Base-by-base conservation (phyloP, 1,284 basidiomycete species). In the Tilletia setariae region DNA sequence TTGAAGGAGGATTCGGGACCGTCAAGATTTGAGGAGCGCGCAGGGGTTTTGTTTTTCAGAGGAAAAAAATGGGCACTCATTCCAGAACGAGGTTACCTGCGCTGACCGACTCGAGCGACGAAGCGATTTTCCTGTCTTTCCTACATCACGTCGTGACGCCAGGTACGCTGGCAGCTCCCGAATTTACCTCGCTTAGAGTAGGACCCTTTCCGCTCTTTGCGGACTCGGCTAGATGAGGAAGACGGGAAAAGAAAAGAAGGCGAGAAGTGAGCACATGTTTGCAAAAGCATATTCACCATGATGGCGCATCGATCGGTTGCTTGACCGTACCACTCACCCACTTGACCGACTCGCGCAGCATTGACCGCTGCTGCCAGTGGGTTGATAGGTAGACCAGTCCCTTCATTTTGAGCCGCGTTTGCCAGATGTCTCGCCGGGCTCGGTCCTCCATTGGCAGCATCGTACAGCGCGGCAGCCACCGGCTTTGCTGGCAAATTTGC, bases 361-460 rank as follows among this genome's bases (percentile, higher is more conserved):
- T 61, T 61, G 15, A 61, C 56, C 15, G 56, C 56, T 15, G 56
- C 56, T 16, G 56, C 56, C 7, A 61, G 56, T 15, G 56, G 56
- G 32, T 61, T 61, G 32, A 61, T 61, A 19, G 56, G 56, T 21
- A 61, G 32, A 19, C 56, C 56, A 28, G 56, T 61, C 7, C 62
- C 62, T 42, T 63, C 42, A 43, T 40, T 28, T 21, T 46, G 62
- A 25, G 62, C 62, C 62, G 70, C 70, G 44, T 72, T 72, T n/a
- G 70, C 63, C 16, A 72, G 40, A 47, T 70, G 76, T 51, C 74
- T 71, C n/a, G 76, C 76, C 19, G 76, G 78, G 32, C 72, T 74
- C 1, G 76, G 78, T 2, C 78, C 78, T 44, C 78, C 78, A 51
- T 79, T 76, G 19, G 78, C 76, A 15, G 78, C 78, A 67, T 79